These are phyloP conservation scores for Scedosporium boydii DNA, from an alignment of 2,329 filamentous ascomycete species.

Conservation along the genomic window DNA sequence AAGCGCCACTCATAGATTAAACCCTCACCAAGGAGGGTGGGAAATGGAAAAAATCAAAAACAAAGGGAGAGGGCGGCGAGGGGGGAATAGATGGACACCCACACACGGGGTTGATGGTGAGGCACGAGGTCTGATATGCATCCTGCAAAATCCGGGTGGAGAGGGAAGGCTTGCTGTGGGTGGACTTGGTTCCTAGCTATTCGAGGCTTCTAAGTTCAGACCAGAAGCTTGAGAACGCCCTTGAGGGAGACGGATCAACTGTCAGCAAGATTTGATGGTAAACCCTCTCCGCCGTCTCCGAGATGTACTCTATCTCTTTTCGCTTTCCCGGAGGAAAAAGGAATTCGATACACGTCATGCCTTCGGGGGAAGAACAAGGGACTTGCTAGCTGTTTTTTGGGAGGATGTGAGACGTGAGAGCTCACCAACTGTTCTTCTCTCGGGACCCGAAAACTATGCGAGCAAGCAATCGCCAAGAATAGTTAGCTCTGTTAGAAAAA, in stretches of 20 bases:
- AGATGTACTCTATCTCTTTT: too few relatives aligned
- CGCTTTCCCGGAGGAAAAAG: too few relatives aligned
- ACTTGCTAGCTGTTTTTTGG: too few relatives aligned
- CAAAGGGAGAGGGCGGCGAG: not conserved
- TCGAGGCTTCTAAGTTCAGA: not conserved
- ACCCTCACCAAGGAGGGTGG: not conserved
- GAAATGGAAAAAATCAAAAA: not conserved
- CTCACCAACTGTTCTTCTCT: too few relatives aligned
- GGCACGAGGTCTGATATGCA: constrained; percentile 1
- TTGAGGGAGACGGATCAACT: not conserved
- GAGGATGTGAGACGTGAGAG: too few relatives aligned
- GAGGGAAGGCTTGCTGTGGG: not conserved
- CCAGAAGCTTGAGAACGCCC: not conserved
- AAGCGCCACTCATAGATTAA: not conserved
- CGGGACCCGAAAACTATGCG: not conserved
- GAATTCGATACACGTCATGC: too few relatives aligned
- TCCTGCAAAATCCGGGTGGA: not conserved
- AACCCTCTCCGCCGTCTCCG: too few relatives aligned
- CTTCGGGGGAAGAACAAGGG: too few relatives aligned
- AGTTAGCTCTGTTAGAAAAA: not conserved
- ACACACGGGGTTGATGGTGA: not conserved
- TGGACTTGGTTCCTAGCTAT: not conserved
- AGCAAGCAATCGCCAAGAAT: not conserved
- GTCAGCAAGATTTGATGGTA: too few relatives aligned
- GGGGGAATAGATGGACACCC: not conserved